A percentile compares a stretch with the other conserved stretches of the same genome.
phyloP scores from a whole-genome alignment of 169 alveolate genomes.

The Eimeria praecox region DNA sequence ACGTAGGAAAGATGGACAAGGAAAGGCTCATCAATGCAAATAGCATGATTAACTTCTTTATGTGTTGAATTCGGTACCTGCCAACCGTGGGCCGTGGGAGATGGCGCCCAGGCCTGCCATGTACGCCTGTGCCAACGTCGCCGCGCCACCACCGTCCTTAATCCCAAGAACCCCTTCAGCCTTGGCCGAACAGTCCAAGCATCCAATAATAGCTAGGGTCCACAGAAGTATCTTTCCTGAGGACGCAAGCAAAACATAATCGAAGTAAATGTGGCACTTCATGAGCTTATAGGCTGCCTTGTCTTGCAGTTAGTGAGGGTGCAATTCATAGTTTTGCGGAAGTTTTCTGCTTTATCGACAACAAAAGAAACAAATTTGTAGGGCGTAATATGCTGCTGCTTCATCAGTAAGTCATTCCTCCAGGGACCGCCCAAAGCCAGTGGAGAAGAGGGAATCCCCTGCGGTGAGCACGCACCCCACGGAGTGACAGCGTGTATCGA shows the following conservation, averaged over 20 bases:
- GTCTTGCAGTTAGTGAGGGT: background rate
- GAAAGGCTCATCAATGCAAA: too few relatives aligned
- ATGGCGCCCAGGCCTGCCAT: background rate
- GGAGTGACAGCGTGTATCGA: constrained; percentile 15
- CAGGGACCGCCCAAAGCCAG: background rate
- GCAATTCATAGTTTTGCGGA: background rate
- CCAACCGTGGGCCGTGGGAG: constrained; percentile 10
- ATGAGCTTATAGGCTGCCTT: background rate
- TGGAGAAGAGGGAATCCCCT: background rate
- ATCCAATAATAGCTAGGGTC: constrained; percentile 56
- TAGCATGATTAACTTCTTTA: too few relatives aligned
- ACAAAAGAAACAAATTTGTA: background rate
- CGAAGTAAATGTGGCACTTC: background rate
- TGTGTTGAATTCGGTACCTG: background rate
- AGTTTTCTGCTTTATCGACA: background rate
- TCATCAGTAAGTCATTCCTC: background rate
- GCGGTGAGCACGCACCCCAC: background rate
- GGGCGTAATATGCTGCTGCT: background rate
- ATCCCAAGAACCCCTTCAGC: background rate
- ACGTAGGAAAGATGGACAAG: background rate
- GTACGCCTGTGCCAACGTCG: background rate
- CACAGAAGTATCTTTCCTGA: constrained; percentile 26
- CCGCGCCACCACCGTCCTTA: background rate
- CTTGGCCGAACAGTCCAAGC: background rate
- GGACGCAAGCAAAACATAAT: background rate